phyloP scores from a whole-genome alignment of 1,284 basidiomycete species.

The Coriolopsis trogii region DNA sequence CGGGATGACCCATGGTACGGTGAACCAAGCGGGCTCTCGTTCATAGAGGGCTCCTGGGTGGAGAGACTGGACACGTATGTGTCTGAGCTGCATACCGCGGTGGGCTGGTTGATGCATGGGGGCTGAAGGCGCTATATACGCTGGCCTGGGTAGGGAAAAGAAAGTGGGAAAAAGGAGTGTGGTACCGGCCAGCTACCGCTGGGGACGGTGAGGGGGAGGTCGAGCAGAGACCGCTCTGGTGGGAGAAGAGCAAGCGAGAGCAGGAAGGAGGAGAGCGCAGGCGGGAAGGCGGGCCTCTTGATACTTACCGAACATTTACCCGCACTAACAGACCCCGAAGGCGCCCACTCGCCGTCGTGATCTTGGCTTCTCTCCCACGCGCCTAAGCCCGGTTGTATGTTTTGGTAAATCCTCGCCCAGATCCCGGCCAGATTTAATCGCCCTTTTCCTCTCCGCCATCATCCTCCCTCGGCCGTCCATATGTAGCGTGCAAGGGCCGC shows the following conservation, averaged over 20 bases:
- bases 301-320: too few species aligned
- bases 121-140: background rate
- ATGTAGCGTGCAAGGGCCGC: too few species aligned
- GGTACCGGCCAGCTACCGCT: slow-evolving; percentile 17
- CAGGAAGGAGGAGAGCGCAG: slow-evolving; percentile 12
- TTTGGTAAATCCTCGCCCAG: too few species aligned
- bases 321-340: too few species aligned
- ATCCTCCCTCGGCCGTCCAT: too few species aligned
- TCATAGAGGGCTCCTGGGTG: slow-evolving; percentile 34
- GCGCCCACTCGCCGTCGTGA: too few species aligned
- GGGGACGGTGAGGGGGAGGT: slow-evolving; percentile 9
- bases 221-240: background rate
- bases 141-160: slow-evolving; percentile 9
- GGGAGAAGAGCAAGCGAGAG: slow-evolving; percentile 11
- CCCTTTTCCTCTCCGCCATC: too few species aligned
- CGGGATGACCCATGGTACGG: slow-evolving; percentile 43
- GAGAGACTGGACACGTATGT: slow-evolving; percentile 17
- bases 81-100: slow-evolving; percentile 21
- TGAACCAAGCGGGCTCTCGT: slow-evolving; percentile 44
- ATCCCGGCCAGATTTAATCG: background rate
- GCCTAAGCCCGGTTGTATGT: too few species aligned
- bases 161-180: slow-evolving; percentile 23
- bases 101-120: slow-evolving; percentile 22
- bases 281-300: too few species aligned
- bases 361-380: background rate